These are phyloP conservation scores for Colletotrichum euphorbiae DNA, from an alignment of 2,329 filamentous ascomycete species.

Conservation along the genomic window DNA sequence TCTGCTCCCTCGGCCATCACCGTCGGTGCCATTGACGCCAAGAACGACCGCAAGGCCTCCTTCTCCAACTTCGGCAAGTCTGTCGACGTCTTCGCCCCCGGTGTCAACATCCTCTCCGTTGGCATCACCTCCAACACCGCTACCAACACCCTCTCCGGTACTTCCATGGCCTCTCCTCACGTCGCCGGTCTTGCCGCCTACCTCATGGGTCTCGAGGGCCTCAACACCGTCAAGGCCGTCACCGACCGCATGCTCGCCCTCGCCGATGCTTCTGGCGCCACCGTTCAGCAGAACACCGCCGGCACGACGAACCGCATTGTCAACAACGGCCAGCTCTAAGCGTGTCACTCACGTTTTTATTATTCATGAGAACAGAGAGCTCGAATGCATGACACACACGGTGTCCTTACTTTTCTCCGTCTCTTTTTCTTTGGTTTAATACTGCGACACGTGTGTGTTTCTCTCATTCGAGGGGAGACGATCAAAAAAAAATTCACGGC, in stretches of 20 bases:
- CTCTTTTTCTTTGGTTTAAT: conserved; percentile 33
- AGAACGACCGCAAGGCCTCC: conserved; percentile 58
- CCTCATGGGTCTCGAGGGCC: conserved; percentile 67
- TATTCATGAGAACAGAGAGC: not conserved
- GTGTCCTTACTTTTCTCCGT: conserved; percentile 6
- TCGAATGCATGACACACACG: conserved; percentile 24
- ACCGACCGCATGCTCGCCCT: conserved; percentile 64
- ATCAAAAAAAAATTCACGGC: conserved; percentile 30
- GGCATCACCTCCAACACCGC: conserved; percentile 62
- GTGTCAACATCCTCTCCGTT: conserved; percentile 64
- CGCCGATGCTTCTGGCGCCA: conserved; percentile 58
- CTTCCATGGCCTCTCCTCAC: conserved; percentile 75
- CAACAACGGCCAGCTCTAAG: conserved; percentile 62
- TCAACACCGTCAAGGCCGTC: conserved; percentile 59
- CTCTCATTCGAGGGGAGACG: conserved; percentile 21
- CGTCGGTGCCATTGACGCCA: conserved; percentile 68
- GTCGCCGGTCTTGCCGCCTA: conserved; percentile 76
- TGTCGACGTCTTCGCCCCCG: conserved; percentile 68
- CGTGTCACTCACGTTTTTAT: too few relatives aligned
- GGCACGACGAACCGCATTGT: conserved; percentile 66
- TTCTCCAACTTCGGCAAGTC: conserved; percentile 69
- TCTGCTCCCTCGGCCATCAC: conserved; percentile 68
- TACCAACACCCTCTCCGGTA: conserved; percentile 62
- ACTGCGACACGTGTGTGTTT: conserved; percentile 15
- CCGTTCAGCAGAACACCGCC: conserved; percentile 54